Percentiles rank a stretch among this genome's conserved stretches.
phyloP scores from a whole-genome alignment of 352 stramenopile species.

The Globisporangium nodosum region DNA sequence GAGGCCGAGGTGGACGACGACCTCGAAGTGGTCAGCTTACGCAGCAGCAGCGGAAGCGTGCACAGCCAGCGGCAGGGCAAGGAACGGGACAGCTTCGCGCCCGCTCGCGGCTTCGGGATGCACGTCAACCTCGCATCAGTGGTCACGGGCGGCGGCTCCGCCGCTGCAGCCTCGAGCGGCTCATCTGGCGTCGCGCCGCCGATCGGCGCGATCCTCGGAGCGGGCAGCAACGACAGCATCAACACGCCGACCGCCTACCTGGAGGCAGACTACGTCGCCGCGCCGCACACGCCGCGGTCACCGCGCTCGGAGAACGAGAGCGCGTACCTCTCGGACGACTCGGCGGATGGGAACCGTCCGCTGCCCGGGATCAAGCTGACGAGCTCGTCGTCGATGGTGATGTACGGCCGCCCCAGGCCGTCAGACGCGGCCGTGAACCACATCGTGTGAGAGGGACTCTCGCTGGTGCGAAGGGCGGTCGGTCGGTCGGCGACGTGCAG shows the following conservation, averaged over 20 bases:
- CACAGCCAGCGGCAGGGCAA: slow-evolving; percentile 14
- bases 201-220: neutral
- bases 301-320: slow-evolving; percentile 52
- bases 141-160: neutral
- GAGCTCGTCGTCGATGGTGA: slow-evolving; percentile 51
- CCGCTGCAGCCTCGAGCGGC: too few species aligned
- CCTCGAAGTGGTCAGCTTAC: slow-evolving; percentile 64
- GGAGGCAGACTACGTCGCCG: slow-evolving; percentile 41
- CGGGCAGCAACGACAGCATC: slow-evolving; percentile 3
- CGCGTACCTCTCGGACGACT: slow-evolving; percentile 59
- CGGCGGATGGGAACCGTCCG: slow-evolving; percentile 31
- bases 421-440: slow-evolving; percentile 15
- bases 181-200: neutral
- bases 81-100: slow-evolving; percentile 17
- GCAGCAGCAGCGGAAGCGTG: slow-evolving; percentile 12
- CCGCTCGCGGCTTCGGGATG: slow-evolving; percentile 47
- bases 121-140: slow-evolving; percentile 44
- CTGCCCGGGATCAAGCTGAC: slow-evolving; percentile 29
- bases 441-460: slow-evolving; percentile 25
- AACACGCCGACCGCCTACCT: slow-evolving; percentile 35
- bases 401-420: slow-evolving; percentile 45
- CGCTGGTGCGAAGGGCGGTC: too few species aligned
- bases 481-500: too few species aligned
- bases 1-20: slow-evolving; percentile 77
- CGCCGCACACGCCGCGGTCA: slow-evolving; percentile 43